Conservation (phyloP, 192 early-diverging fungal genomes). For the Umbelopsis isabellina region DNA sequence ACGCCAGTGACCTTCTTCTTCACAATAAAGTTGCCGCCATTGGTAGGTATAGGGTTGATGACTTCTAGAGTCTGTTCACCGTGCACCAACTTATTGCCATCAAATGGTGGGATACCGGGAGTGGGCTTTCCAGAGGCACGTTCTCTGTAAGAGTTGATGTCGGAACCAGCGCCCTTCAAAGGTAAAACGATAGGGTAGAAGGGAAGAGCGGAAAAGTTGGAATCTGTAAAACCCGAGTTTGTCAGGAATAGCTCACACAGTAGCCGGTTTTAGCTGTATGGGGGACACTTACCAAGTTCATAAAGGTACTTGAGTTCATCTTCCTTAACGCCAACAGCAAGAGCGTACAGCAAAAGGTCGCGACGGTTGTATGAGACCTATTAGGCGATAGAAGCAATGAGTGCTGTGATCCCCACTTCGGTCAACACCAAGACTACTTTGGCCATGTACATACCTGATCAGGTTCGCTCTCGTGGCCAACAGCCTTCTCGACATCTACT, state of each 20-base stretch:
- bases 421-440: too few species aligned
- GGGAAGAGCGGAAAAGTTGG: conserved; percentile 64
- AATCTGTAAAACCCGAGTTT: conserved; percentile 26
- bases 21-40: conserved; percentile 59
- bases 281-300: conserved; percentile 54
- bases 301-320: conserved; percentile 70
- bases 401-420: too few species aligned
- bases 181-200: conserved; percentile 71
- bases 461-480: conserved; percentile 48
- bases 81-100: conserved; percentile 71
- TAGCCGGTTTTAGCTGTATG: background rate
- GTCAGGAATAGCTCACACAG: background rate
- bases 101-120: conserved; percentile 65
- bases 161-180: conserved; percentile 50
- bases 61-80: conserved; percentile 72
- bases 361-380: conserved; percentile 49
- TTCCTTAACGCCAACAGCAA: conserved; percentile 61
- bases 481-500: conserved; percentile 62
- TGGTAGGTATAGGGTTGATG: conserved; percentile 55
- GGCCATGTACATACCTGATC: conserved; percentile 42
- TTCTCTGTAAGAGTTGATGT: conserved; percentile 40
- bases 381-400: background rate
- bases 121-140: conserved; percentile 46
- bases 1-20: conserved; percentile 64
- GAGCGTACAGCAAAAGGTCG: conserved; percentile 71